Base-by-base conservation (phyloP, 768 basidiomycete species). In the Termitomyces sp. region DNA sequence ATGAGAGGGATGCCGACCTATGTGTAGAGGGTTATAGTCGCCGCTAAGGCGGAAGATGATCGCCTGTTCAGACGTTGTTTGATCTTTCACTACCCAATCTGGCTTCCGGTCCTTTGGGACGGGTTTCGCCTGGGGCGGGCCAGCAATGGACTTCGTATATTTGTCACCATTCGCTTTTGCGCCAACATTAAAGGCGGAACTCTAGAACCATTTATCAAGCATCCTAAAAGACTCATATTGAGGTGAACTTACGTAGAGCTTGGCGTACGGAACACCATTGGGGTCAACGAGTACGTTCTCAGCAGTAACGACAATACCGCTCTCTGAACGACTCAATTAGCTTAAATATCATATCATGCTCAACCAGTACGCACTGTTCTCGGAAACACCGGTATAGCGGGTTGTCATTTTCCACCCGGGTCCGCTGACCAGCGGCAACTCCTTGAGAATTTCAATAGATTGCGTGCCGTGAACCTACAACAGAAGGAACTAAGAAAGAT, bases 21-120 rank as follows among this genome's bases (percentile, higher is more conserved):
- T 83, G 66, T 91, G 89, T 2, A 90, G 76, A 6, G 89, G 85
- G 67, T 90, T 89, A 67, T 88, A 91, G 67, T 90, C 88, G 10
- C 88, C 89, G 42, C 83, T 86, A 17, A 91, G 78, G 21, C 89
- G 83, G 74, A 86, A 90, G 52, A 86, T 59, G 47, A 86, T 67
- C 1, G 89, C 88, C 67, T 89, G 87, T 53, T 85, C 83, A 5
- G 79, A 73, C 1, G 80, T 78, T 0, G 84, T 86, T 67, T 83
- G 75, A 48, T 90, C 87, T 43, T 73, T 72, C 56, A 86, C 72
- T 15, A 81, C 75, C 73, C 79, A 82, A 66, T 87, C 80, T 1
- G 88, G 78, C 52, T 78, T 76, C 52, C 79, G 78, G 71, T 80
- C 80, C 63, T 80, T 83, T 35, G 84, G 85, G 50, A 82, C 74